Conservation (phyloP, 768 basidiomycete genomes). For the Saitozyma sp. region DNA sequence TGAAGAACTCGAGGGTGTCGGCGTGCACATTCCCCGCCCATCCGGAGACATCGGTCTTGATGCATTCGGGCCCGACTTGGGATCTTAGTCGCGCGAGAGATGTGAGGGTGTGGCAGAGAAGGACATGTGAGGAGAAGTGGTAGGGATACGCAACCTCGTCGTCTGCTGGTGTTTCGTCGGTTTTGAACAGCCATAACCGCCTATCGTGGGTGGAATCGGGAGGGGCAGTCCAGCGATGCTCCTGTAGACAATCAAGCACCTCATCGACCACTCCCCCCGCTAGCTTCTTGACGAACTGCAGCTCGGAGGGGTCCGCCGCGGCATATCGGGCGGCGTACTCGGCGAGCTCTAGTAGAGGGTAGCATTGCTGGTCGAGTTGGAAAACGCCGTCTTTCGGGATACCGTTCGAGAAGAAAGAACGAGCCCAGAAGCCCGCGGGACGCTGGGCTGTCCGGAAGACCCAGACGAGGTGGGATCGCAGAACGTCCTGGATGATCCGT, state of each 20-base stretch:
- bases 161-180: neutral
- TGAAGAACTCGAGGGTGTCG: neutral
- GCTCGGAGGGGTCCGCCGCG: neutral
- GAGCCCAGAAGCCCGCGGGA: neutral
- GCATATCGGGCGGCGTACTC: neutral
- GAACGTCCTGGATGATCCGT: neutral
- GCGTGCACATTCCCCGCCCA: neutral
- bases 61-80: neutral
- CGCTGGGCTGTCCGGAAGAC: neutral
- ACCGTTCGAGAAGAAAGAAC: neutral
- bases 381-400: neutral
- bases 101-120: constrained; percentile 4
- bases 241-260: neutral
- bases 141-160: constrained; percentile 1
- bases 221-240: neutral
- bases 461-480: neutral
- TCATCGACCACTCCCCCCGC: neutral
- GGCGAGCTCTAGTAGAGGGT: neutral
- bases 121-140: constrained; percentile 10
- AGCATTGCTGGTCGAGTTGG: neutral
- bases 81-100: neutral
- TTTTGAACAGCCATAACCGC: neutral
- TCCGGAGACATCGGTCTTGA: neutral
- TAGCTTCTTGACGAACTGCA: neutral
- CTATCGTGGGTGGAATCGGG: neutral